Base-by-base conservation (phyloP, 192 early-diverging fungal species). In the Mortierella antarctica region DNA sequence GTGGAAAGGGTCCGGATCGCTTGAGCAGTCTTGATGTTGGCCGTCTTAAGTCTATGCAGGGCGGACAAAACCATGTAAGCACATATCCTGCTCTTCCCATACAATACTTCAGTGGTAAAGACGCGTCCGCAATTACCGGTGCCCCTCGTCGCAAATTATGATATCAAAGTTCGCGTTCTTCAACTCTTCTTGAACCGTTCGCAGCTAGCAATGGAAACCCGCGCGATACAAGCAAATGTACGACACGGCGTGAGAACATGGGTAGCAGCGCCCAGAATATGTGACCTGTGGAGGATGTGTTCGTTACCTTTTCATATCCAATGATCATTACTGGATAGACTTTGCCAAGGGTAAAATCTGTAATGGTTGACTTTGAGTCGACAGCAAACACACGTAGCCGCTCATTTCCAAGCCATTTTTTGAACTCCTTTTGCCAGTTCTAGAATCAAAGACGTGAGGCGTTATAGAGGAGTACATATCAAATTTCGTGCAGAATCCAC, bases 361-460 rank as follows among this genome's bases (percentile, higher is more conserved):
- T 74, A 7, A 86, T 48, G 49, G 82, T 48, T 12, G 85, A 78
- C 20, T 82, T 84, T 23, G 72, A 77, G 47, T 88, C 85, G 13
- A 88, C 85, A 44, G 75, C 76, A 46, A 83, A 77, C 7, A 82
- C 82, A 10, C 73, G 68, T 4, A 85, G 60, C n/a, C 85, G 72
- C 73, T 88, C 85, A 15, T 80, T 73, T 6, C 86, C 85, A 4
- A 88, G 83, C 86, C 86, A 88, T 45, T 86, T 87, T 52, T 85
- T 87, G 71, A 88, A 88, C 49, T 88, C 86, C 31, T 83, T 78
- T 52, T 85, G 70, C 86, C 86, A 88, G 39, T 87, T 88, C 83
- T 84, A 51, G 6, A 21, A 21, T 51, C 47, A 39, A 20, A 12
- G 47, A 13, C 18, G 17, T 21, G 54, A 21, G 8, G 21, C 40